A percentile compares a stretch with the other conserved stretches of the same genome.
These are phyloP conservation scores for Xylaria curta DNA, from an alignment of 495 filamentous ascomycete genomes.

Conservation along the genomic window DNA sequence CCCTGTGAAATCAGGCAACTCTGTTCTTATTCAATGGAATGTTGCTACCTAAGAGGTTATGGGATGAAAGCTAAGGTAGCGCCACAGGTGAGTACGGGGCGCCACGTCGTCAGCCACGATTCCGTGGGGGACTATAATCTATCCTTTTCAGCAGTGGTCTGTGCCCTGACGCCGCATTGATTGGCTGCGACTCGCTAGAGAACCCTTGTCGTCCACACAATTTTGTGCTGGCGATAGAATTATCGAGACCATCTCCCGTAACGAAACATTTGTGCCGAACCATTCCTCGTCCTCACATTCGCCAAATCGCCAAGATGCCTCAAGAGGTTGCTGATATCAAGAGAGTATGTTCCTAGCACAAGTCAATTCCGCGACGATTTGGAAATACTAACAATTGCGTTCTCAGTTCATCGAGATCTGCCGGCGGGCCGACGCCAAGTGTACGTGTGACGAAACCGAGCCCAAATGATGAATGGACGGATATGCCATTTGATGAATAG, in stretches of 20 bases:
- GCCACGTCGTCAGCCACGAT: conserved; percentile 24
- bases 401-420: conserved; percentile 98
- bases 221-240: conserved; percentile 40
- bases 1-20: conserved; percentile 28
- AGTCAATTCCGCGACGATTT: not conserved
- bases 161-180: conserved; percentile 8
- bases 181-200: conserved; percentile 27
- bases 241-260: conserved; percentile 22
- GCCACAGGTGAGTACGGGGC: conserved; percentile 6
- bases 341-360: conserved; percentile 53
- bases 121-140: not conserved
- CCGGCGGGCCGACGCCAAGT: conserved; percentile 96
- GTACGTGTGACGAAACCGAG: conserved; percentile 60
- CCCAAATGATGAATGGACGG: conserved; percentile 15
- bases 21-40: conserved; percentile 34
- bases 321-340: conserved; percentile 99
- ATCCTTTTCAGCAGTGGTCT: not conserved
- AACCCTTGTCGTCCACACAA: conserved; percentile 43
- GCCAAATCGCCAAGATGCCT: conserved; percentile 76
- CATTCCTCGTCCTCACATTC: conserved; percentile 29
- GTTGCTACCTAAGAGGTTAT: too few relatives aligned
- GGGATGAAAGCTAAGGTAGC: not conserved
- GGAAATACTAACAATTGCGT: conserved; percentile 40
- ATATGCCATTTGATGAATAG: not conserved
- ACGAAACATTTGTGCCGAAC: conserved; percentile 37